Conservation (phyloP, 768 basidiomycete genomes). For the Collybia sp. region DNA sequence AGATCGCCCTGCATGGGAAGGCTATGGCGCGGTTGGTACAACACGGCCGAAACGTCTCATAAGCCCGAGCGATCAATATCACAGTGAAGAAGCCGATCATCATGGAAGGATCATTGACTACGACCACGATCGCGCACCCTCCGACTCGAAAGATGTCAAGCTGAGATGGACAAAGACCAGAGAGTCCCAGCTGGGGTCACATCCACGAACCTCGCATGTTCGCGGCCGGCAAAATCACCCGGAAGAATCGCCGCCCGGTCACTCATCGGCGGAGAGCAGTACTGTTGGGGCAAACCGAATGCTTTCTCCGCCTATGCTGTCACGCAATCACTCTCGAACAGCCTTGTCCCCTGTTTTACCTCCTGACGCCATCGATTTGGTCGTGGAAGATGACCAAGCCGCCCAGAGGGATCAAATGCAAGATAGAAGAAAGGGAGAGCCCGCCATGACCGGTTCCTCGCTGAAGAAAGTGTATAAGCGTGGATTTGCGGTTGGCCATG, state of each 20-base stretch:
- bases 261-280: slow-evolving; percentile 22
- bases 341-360: slow-evolving; percentile 32
- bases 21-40: slow-evolving; percentile 53
- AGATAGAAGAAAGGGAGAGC: slow-evolving; percentile 61
- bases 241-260: slow-evolving; percentile 9
- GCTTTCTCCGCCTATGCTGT: slow-evolving; percentile 24
- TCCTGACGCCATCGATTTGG: slow-evolving; percentile 84
- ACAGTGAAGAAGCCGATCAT: slow-evolving; percentile 4
- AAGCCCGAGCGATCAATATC: slow-evolving; percentile 10
- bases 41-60: slow-evolving; percentile 14
- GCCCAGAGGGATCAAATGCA: slow-evolving; percentile 46
- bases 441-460: slow-evolving; percentile 35
- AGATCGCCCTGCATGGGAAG: slow-evolving; percentile 39
- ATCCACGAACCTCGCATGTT: slow-evolving; percentile 18
- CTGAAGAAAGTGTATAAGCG: slow-evolving; percentile 50
- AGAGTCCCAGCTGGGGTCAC: slow-evolving; percentile 11
- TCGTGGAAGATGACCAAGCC: slow-evolving; percentile 65
- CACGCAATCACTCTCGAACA: slow-evolving; percentile 24
- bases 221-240: slow-evolving; percentile 5
- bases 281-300: slow-evolving; percentile 16
- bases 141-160: slow-evolving; percentile 1
- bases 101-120: slow-evolving; percentile 5
- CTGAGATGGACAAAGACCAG: slow-evolving; percentile 10
- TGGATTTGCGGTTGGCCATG: slow-evolving; percentile 36
- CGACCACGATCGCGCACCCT: slow-evolving; percentile 11